These are phyloP conservation scores for Sporothrix brunneoviolacea DNA, from an alignment of 2,329 filamentous ascomycete genomes.

Conservation along the genomic window DNA sequence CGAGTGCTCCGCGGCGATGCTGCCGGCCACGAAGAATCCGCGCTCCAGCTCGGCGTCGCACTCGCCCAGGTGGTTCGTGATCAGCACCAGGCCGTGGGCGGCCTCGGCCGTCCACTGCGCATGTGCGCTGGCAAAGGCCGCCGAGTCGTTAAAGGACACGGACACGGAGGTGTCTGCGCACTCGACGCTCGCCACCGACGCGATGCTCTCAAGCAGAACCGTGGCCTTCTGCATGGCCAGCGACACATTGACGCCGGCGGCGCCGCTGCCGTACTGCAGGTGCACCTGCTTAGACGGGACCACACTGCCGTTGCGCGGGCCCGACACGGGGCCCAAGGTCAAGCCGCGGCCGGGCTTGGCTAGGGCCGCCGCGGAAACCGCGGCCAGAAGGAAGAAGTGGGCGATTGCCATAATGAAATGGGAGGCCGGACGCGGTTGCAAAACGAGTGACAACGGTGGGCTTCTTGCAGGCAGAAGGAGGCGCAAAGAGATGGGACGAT, in stretches of 20 bases:
- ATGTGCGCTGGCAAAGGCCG: slow-evolving; percentile 21
- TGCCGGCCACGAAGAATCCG: slow-evolving; percentile 31
- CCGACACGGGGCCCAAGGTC: too few relatives aligned
- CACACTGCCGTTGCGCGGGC: too few relatives aligned
- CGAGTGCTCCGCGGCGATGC: slow-evolving; percentile 23
- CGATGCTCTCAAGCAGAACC: slow-evolving; percentile 28
- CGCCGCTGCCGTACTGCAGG: slow-evolving; percentile 14
- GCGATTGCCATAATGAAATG: too few relatives aligned
- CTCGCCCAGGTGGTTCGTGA: slow-evolving; percentile 36
- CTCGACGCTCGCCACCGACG: slow-evolving; percentile 24
- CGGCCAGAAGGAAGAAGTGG: too few relatives aligned
- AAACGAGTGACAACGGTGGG: too few relatives aligned
- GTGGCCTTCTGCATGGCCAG: slow-evolving; percentile 25
- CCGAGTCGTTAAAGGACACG: slow-evolving; percentile 23
- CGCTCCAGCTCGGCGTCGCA: slow-evolving; percentile 35
- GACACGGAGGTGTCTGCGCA: slow-evolving; percentile 23
- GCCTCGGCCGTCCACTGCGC: slow-evolving; percentile 21
- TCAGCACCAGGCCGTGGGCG: slow-evolving; percentile 25
- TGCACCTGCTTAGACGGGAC: slow-evolving; percentile 9
- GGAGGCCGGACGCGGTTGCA: too few relatives aligned
- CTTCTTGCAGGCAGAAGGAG: too few relatives aligned
- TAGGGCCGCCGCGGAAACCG: too few relatives aligned
- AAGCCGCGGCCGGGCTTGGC: too few relatives aligned
- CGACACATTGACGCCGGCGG: slow-evolving; percentile 19
- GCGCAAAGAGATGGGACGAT: too few relatives aligned